Conservation (phyloP, 345 rosid species). For the Pistacia atlantica region DNA sequence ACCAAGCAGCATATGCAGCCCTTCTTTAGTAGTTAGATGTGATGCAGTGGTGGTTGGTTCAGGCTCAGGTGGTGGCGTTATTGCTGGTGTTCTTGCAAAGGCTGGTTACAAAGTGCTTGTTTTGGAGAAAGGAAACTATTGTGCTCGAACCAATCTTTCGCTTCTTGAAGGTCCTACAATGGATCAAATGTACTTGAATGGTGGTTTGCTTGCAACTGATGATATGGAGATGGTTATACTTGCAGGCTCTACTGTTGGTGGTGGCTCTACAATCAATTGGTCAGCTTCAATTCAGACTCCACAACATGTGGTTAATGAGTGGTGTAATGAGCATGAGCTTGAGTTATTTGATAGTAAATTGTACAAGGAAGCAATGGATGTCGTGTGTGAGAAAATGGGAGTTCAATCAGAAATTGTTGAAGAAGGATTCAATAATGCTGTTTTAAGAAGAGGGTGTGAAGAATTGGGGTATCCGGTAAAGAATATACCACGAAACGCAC, state of each 20-base stretch:
- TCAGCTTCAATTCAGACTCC: conserved; percentile 82
- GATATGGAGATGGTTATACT: conserved; percentile 57
- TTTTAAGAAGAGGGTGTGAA: conserved; percentile 73
- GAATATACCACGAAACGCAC: conserved; percentile 64
- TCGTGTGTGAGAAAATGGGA: conserved; percentile 72
- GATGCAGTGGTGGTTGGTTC: conserved; percentile 89
- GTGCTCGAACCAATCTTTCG: conserved; percentile 64
- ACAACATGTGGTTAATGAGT: conserved; percentile 67
- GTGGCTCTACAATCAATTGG: conserved; percentile 88
- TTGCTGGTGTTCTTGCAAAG: conserved; percentile 73
- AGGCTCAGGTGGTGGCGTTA: conserved; percentile 81
- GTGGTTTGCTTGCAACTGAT: conserved; percentile 60
- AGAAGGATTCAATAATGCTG: conserved; percentile 73
- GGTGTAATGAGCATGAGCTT: conserved; percentile 44
- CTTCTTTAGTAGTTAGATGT: conserved; percentile 53
- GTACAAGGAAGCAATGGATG: conserved; percentile 66
- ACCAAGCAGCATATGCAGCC: conserved; percentile 19
- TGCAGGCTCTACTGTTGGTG: conserved; percentile 87
- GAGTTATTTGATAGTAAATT: conserved; percentile 58
- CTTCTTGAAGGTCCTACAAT: conserved; percentile 72
- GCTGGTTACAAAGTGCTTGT: conserved; percentile 80
- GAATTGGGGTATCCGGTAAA: conserved; percentile 62
- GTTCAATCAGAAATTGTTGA: conserved; percentile 62
- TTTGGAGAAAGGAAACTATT: conserved; percentile 72
- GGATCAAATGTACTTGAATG: conserved; percentile 73